phyloP scores from a whole-genome alignment of 1,139 yeast species.

The Hansenula sp. region DNA sequence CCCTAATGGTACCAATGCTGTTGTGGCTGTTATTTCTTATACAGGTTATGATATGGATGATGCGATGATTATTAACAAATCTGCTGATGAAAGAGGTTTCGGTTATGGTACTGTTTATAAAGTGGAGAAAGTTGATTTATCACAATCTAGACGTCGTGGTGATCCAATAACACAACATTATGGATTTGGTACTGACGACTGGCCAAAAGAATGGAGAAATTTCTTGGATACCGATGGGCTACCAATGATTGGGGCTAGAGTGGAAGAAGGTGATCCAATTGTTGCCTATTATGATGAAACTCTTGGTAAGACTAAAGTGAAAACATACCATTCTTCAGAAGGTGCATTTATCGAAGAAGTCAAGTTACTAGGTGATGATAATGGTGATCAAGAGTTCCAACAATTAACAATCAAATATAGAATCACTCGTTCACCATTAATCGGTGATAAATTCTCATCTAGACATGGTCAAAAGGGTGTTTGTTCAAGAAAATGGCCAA shows the following conservation, averaged over 20 bases:
- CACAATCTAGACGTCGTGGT: conserved; percentile 78
- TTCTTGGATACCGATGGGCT: conserved; percentile 90
- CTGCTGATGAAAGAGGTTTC: conserved; percentile 97
- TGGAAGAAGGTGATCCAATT: conserved; percentile 95
- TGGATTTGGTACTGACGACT: conserved; percentile 89
- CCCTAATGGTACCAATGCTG: conserved; percentile 98
- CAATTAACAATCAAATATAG: conserved; percentile 84
- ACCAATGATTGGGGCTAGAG: conserved; percentile 83
- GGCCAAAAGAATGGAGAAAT: conserved; percentile 90
- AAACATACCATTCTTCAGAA: conserved; percentile 91
- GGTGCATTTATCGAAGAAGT: conserved; percentile 96
- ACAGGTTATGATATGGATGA: conserved; percentile 99
- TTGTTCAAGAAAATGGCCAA: conserved; percentile 98
- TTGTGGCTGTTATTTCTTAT: conserved; percentile 96
- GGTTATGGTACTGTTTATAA: conserved; percentile 97
- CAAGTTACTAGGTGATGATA: conserved; percentile 83
- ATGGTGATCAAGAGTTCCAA: conserved; percentile 77
- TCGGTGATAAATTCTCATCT: conserved; percentile 97
- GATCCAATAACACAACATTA: conserved; percentile 94
- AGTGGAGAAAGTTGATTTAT: conserved; percentile 85
- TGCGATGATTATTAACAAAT: conserved; percentile 96
- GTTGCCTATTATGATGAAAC: conserved; percentile 92
- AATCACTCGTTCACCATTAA: conserved; percentile 86
- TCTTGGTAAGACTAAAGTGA: conserved; percentile 84
- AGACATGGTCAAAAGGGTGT: conserved; percentile 99